These are phyloP conservation scores for Crithidia sp. DNA, from an alignment of 208 protist genomes.

Conservation along the genomic window DNA sequence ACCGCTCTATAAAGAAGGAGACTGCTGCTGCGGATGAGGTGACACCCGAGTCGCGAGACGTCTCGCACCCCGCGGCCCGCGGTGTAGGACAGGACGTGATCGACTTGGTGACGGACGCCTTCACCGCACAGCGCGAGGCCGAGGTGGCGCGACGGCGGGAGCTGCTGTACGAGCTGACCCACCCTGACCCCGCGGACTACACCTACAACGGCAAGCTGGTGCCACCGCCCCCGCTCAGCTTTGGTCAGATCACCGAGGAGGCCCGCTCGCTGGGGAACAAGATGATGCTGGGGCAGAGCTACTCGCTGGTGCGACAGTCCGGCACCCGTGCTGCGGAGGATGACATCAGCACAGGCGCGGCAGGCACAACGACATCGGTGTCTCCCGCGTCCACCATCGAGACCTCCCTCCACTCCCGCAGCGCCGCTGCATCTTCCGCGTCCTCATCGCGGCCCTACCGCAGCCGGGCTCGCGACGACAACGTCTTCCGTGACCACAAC, in stretches of 20 bases:
- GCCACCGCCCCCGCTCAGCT: constrained; percentile 86
- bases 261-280: constrained; percentile 62
- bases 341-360: constrained; percentile 17
- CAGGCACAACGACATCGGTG: not conserved
- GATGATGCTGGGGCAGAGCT: constrained; percentile 79
- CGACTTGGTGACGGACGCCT: constrained; percentile 87
- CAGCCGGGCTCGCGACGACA: constrained; percentile 49
- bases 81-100: constrained; percentile 81
- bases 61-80: constrained; percentile 55
- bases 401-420: constrained; percentile 5
- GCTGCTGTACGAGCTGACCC: constrained; percentile 85
- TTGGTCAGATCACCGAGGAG: constrained; percentile 82
- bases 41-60: constrained; percentile 30
- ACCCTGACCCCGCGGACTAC: constrained; percentile 86
- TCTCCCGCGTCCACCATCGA: constrained; percentile 32
- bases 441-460: constrained; percentile 26
- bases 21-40: constrained; percentile 1
- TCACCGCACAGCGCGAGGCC: constrained; percentile 66
- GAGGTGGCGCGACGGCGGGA: constrained; percentile 61
- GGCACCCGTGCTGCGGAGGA: constrained; percentile 49
- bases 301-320: constrained; percentile 76
- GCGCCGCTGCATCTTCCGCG: not conserved
- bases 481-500: constrained; percentile 82
- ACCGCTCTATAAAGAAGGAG: not conserved
- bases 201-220: constrained; percentile 86